These are phyloP conservation scores for Microcyclosporella mali DNA, from an alignment of 2,329 filamentous ascomycete species.

Conservation along the genomic window DNA sequence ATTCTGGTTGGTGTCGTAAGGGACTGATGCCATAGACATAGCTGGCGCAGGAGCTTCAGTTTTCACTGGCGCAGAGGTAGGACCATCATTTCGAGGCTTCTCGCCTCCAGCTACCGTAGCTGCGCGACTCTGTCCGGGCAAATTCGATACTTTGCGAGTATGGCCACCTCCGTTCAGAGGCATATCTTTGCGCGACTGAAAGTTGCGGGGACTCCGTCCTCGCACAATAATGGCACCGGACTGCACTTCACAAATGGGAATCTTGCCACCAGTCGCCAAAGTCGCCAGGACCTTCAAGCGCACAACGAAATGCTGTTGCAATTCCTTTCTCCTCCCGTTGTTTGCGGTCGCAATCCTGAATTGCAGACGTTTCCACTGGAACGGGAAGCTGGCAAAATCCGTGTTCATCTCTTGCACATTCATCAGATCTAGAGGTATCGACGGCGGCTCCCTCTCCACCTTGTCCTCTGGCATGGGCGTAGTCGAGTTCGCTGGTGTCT, in stretches of 20 bases:
- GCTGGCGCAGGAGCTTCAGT: slow-evolving; percentile 33
- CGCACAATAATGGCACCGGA: slow-evolving; percentile 91
- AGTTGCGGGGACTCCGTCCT: slow-evolving; percentile 87
- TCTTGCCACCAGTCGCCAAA: slow-evolving; percentile 73
- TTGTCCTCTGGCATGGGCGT: slow-evolving; percentile 61
- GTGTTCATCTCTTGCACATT: slow-evolving; percentile 65
- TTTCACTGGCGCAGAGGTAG: slow-evolving; percentile 28
- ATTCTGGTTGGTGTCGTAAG: slow-evolving; percentile 37
- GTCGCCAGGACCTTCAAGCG: slow-evolving; percentile 81
- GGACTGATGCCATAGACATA: slow-evolving; percentile 32
- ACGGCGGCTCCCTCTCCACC: slow-evolving; percentile 76
- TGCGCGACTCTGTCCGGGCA: slow-evolving; percentile 18
- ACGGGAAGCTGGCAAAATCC: slow-evolving; percentile 83
- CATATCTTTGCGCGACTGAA: slow-evolving; percentile 88
- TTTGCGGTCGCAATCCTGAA: slow-evolving; percentile 95
- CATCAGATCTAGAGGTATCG: slow-evolving; percentile 66
- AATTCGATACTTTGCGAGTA: slow-evolving; percentile 54
- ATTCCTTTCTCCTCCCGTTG: slow-evolving; percentile 86
- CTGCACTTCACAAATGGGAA: slow-evolving; percentile 73
- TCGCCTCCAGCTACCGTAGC: slow-evolving; percentile 25
- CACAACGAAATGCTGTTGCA: slow-evolving; percentile 93
- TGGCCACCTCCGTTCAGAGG: slow-evolving; percentile 74
- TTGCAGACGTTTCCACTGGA: slow-evolving; percentile 88
- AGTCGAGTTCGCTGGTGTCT: slow-evolving; percentile 68
- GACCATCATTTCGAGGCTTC: slow-evolving; percentile 22